Conservation (phyloP, 192 early-diverging fungal species). For the Umbelopsis sp. region DNA sequence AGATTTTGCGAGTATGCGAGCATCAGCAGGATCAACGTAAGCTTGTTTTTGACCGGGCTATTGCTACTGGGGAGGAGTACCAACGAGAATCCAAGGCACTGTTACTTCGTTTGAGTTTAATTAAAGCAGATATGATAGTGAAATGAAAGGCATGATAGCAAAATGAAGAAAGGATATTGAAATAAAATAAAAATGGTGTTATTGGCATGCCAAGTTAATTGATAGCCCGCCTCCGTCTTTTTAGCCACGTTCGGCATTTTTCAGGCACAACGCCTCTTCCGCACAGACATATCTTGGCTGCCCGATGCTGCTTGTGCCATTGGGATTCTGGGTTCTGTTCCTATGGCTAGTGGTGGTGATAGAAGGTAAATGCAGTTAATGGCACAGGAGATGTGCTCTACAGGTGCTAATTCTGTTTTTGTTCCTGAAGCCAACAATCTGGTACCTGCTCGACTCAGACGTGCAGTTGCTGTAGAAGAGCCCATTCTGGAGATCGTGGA, state of each 20-base stretch:
- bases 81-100: slow-evolving; percentile 60
- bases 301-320: slow-evolving; percentile 5
- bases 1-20: slow-evolving; percentile 53
- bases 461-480: slow-evolving; percentile 13
- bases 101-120: slow-evolving; percentile 68
- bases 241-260: neutral
- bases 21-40: slow-evolving; percentile 68
- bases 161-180: no score
- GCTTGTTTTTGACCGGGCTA: slow-evolving; percentile 66
- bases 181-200: slow-evolving; percentile 10
- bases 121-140: slow-evolving; percentile 55
- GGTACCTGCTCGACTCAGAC: neutral
- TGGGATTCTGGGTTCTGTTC: slow-evolving; percentile 5
- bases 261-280: neutral
- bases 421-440: slow-evolving; percentile 1
- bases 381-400: no score
- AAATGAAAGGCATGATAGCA: slow-evolving; percentile 4
- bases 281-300: neutral
- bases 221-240: no score
- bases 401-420: no score
- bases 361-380: neutral
- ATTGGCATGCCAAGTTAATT: neutral
- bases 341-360: neutral
- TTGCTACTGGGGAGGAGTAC: slow-evolving; percentile 70
- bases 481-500: slow-evolving; percentile 11